A percentile compares a stretch with the other conserved stretches of the same genome.
Evolutionary conservation across 73 alveolate genomes (phyloP).

Genomic region (Paramecium sexaurelia): DNA sequence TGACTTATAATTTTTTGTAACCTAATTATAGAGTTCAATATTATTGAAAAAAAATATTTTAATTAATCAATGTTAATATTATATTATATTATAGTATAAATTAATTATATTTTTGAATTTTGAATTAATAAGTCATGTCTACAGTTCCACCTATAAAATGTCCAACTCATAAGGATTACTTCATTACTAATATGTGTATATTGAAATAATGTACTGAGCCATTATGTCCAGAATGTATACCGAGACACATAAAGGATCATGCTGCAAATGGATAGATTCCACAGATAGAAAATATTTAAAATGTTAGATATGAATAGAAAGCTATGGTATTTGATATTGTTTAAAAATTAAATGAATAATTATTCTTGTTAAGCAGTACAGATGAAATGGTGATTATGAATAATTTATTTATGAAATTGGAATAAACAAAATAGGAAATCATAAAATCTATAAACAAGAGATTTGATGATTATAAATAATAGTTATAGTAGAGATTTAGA

Average conservation of each 20-base stretch:
- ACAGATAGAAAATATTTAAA: slow-evolving; percentile 33
- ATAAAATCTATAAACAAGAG: not conserved
- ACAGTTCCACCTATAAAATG: slow-evolving; percentile 18
- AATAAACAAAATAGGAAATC: not conserved
- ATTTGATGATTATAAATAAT: not conserved
- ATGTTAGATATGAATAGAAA: not conserved
- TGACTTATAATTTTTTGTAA: too few species aligned
- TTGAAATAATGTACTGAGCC: slow-evolving; percentile 23
- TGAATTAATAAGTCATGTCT: not conserved
- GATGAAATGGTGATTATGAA: not conserved
- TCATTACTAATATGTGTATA: not conserved
- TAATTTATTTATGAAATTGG: not conserved
- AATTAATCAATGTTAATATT: too few species aligned
- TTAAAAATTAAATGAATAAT: not conserved
- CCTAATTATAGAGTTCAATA: too few species aligned
- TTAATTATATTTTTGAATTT: not conserved
- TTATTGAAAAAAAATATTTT: too few species aligned
- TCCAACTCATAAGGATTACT: slow-evolving; percentile 32
- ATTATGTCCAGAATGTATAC: slow-evolving; percentile 40
- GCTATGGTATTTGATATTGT: slow-evolving; percentile 9
- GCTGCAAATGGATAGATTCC: not conserved
- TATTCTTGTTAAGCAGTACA: not conserved
- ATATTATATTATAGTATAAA: not conserved
- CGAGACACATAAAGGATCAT: not conserved
- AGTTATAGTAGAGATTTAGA: not conserved